These are phyloP conservation scores for Cyamopsis tetragonoloba DNA, from an alignment of 306 rosid species.

Conservation along the genomic window DNA sequence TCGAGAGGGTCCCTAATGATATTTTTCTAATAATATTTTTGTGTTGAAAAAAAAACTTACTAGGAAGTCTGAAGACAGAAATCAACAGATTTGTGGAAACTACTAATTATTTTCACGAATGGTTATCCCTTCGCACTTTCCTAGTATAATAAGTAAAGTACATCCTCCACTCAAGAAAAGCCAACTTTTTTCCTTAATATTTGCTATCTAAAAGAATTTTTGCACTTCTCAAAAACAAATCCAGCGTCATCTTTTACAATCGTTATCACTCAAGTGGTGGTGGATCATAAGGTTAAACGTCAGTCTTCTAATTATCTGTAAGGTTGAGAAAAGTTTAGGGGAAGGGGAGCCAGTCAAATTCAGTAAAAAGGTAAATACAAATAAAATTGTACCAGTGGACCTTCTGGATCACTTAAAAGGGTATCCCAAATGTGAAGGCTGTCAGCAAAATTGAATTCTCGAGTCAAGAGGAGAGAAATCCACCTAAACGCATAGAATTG, in stretches of 20 bases:
- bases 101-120: background rate
- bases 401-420: constrained; percentile 81
- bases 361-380: background rate
- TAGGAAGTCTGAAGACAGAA: background rate
- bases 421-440: constrained; percentile 85
- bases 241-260: background rate
- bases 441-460: constrained; percentile 79
- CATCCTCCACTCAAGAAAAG: background rate
- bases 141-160: background rate
- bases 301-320: background rate
- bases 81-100: background rate
- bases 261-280: background rate
- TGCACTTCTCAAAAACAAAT: background rate
- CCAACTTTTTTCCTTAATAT: background rate
- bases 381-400: constrained; percentile 58
- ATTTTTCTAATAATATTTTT: too few species aligned
- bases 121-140: background rate
- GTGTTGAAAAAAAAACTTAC: background rate
- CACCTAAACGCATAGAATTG: constrained; percentile 93
- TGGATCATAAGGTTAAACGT: background rate
- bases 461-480: constrained; percentile 93
- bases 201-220: background rate
- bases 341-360: background rate
- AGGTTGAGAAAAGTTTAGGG: background rate
- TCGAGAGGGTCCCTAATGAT: too few species aligned